Evolutionary conservation across 192 early-diverging fungal genomes (phyloP).

Genomic region (Gaertneriomyces semiglobifer): DNA sequence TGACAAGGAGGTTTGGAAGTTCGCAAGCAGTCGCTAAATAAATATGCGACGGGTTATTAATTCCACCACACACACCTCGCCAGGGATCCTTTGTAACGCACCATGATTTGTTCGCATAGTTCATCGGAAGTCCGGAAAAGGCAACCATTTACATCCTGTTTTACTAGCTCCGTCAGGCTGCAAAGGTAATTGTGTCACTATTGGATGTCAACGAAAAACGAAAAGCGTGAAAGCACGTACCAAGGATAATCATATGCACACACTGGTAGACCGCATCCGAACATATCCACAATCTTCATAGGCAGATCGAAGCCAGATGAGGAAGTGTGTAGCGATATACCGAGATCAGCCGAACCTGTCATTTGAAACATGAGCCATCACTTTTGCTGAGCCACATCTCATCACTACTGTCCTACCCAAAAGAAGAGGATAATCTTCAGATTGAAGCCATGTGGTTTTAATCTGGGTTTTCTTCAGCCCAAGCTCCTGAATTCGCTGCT

Average conservation of each 20-base stretch:
- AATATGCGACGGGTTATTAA: too few species aligned
- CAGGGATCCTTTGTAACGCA: constrained; percentile 22
- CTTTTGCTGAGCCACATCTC: neutral
- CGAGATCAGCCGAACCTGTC: constrained; percentile 84
- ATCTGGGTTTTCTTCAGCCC: constrained; percentile 55
- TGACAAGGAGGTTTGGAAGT: constrained; percentile 4
- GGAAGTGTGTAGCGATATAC: constrained; percentile 89
- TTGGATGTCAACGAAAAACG: too few species aligned
- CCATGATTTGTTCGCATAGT: constrained; percentile 63
- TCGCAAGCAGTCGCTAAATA: neutral
- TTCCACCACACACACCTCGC: too few species aligned
- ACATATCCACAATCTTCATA: constrained; percentile 99
- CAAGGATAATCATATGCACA: constrained; percentile 57
- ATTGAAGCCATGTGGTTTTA: constrained; percentile 74
- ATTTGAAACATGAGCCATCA: neutral
- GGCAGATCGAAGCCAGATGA: constrained; percentile 94
- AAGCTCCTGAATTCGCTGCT: constrained; percentile 57
- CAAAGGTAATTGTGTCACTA: neutral
- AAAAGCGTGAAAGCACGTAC: neutral
- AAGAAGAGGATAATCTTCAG: constrained; percentile 80
- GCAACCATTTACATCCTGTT: constrained; percentile 60
- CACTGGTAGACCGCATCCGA: constrained; percentile 90
- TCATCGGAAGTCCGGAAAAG: constrained; percentile 58
- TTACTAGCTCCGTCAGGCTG: constrained; percentile 65
- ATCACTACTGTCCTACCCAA: constrained; percentile 51